phyloP scores from a whole-genome alignment of 1,139 yeast species.

The Starmera stellimalicola region DNA sequence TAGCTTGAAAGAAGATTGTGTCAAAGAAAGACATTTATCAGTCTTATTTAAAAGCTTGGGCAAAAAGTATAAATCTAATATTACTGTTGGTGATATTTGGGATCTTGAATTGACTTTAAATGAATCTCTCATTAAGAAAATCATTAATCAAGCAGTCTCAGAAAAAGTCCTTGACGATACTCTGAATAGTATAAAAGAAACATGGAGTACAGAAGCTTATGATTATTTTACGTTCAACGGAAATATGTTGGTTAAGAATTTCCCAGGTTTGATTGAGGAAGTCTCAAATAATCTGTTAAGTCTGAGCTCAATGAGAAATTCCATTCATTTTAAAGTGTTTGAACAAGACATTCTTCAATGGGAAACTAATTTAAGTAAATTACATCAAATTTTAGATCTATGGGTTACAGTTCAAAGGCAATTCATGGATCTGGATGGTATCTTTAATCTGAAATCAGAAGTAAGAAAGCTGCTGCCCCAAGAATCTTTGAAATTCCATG shows the following conservation, averaged over 20 bases:
- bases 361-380: slow-evolving; percentile 44
- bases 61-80: slow-evolving; percentile 14
- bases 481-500: slow-evolving; percentile 61
- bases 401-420: slow-evolving; percentile 88
- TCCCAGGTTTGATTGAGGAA: slow-evolving; percentile 55
- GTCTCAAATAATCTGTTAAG: slow-evolving; percentile 55
- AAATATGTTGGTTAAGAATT: slow-evolving; percentile 53
- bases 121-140: slow-evolving; percentile 35
- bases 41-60: slow-evolving; percentile 29
- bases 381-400: slow-evolving; percentile 46
- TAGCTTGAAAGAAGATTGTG: slow-evolving; percentile 40
- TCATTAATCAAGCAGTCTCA: slow-evolving; percentile 60
- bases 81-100: slow-evolving; percentile 54
- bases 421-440: slow-evolving; percentile 81
- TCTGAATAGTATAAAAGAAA: slow-evolving; percentile 33
- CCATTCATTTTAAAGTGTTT: slow-evolving; percentile 53
- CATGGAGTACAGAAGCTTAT: slow-evolving; percentile 40
- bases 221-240: slow-evolving; percentile 48
- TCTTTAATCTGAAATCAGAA: slow-evolving; percentile 53
- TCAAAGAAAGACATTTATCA: slow-evolving; percentile 67
- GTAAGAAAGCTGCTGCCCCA: slow-evolving; percentile 56
- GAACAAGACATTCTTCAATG: slow-evolving; percentile 48
- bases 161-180: slow-evolving; percentile 61
- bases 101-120: slow-evolving; percentile 40
- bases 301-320: slow-evolving; percentile 62